These are phyloP conservation scores for Panicum miliaceum DNA, from an alignment of 176 grass and related monocot species.

Conservation along the genomic window DNA sequence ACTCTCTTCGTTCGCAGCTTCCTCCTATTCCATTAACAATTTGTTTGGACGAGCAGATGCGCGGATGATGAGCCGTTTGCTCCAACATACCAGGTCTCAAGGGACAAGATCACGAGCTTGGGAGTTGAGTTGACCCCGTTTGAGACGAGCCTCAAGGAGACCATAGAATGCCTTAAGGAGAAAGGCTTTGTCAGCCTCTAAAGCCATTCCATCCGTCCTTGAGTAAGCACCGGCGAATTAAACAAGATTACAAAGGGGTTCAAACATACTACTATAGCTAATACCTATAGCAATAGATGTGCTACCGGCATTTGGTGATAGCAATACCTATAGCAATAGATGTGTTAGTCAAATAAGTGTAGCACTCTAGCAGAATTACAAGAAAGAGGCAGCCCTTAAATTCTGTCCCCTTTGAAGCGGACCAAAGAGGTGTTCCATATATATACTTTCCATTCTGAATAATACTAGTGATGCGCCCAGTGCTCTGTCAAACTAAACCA, in stretches of 20 bases:
- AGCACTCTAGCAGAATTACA: too few relatives aligned
- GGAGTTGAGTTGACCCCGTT: slow-evolving; percentile 58
- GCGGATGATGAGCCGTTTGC: slow-evolving; percentile 53
- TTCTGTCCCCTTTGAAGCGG: neutral
- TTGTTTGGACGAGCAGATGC: slow-evolving; percentile 45
- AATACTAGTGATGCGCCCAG: too few relatives aligned
- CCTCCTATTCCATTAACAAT: neutral
- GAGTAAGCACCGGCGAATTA: slow-evolving; percentile 1
- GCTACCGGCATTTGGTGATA: neutral
- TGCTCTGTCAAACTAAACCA: too few relatives aligned
- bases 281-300: neutral
- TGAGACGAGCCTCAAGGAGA: slow-evolving; percentile 49
- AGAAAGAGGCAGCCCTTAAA: neutral
- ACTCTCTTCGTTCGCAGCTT: neutral
- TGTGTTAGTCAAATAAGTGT: neutral
- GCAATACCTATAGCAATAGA: neutral
- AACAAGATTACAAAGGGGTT: neutral
- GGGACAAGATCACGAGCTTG: slow-evolving; percentile 52
- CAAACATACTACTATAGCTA: neutral
- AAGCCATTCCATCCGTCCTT: neutral
- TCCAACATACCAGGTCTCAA: slow-evolving; percentile 61
- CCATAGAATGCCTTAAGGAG: slow-evolving; percentile 60
- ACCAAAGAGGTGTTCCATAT: too few relatives aligned
- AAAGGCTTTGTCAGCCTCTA: slow-evolving; percentile 54
- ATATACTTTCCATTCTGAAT: too few relatives aligned